Evolutionary conservation across 2,329 filamentous ascomycete species (phyloP), one percentile per base, ranked within the genome.

Genomic region (Alternaria triticimaculans): DNA sequence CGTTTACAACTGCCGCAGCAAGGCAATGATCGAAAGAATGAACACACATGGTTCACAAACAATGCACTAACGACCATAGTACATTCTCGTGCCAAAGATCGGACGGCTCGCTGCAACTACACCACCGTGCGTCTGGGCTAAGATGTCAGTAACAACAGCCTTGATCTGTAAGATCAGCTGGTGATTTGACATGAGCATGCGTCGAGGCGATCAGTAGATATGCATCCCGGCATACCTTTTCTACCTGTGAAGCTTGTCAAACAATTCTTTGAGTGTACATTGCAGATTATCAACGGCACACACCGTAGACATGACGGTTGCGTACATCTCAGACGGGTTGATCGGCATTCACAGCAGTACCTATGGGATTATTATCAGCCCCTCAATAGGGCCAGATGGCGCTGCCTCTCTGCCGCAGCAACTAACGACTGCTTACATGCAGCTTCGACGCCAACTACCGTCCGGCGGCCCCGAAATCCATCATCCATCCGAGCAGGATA

Each of bases 71-170:
- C 25, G 12, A 33, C 18, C 10, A 28, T 43, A 33, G 33, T 21
- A 46, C 10, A 23, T 46, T 28, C 59, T 33, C 59, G 54, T 61
- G 59, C 57, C 45, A 21, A 28, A 58, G 41, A 46, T 56, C 43
- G n/a, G 30, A 20, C 43, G 23, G 20, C 20, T 51, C 23, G 23
- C 59, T 58, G 59, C 45, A 43, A 44, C 59, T 61, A 58, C 45
- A 23, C 37, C 41, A 26, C 57, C 59, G 26, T 51, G 53, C 59
- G 15, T 55, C 21, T 46, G 41, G 23, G 41, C 55, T 59, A 54
- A 55, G 43, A 33, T 6, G 6, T 6, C 45, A 50, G 55, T 55
- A 30, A 55, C 49, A 48, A 46, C 60, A 50, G 28, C 37, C 45
- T 46, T 45, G 37, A 53, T 48, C 46, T 30, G 48, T 58, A 58